phyloP scores from a whole-genome alignment of 1,284 basidiomycete genomes.

The Pyrrhoderma noxium region DNA sequence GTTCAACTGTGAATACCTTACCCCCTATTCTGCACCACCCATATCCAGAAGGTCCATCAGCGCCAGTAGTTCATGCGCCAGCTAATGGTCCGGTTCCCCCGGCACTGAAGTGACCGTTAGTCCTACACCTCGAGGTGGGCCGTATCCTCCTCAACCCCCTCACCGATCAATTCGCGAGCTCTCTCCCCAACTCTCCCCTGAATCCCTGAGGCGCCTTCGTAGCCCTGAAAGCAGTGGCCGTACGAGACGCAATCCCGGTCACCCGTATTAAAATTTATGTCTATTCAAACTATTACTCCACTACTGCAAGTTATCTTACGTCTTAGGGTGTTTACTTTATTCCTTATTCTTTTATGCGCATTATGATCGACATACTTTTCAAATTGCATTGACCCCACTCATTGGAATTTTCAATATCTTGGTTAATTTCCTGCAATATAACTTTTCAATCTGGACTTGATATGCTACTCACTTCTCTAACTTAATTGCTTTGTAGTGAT shows the following conservation, averaged over 20 bases:
- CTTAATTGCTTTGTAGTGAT: slow-evolving; percentile 11
- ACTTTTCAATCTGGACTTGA: not conserved
- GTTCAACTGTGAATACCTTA: slow-evolving; percentile 44
- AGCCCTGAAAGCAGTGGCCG: slow-evolving; percentile 14
- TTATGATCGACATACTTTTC: slow-evolving; percentile 6
- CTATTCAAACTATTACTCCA: slow-evolving; percentile 10
- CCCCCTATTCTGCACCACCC: slow-evolving; percentile 42
- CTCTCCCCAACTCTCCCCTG: slow-evolving; percentile 10
- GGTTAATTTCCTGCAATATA: slow-evolving; percentile 4
- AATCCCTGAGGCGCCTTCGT: slow-evolving; percentile 13
- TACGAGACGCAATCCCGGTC: slow-evolving; percentile 7
- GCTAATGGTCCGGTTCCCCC: slow-evolving; percentile 7
- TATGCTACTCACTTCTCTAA: slow-evolving; percentile 1
- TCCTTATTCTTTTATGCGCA: slow-evolving; percentile 7
- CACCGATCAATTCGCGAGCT: slow-evolving; percentile 12
- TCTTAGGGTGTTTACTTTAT: slow-evolving; percentile 7
- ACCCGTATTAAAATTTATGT: slow-evolving; percentile 5
- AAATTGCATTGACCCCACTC: slow-evolving; percentile 6
- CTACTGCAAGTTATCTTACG: slow-evolving; percentile 11
- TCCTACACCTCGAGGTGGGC: slow-evolving; percentile 10
- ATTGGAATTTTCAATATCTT: slow-evolving; percentile 7
- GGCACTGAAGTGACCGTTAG: slow-evolving; percentile 17
- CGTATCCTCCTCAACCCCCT: slow-evolving; percentile 14
- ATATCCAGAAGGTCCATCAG: slow-evolving; percentile 35
- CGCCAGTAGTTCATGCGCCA: not conserved